phyloP scores from a whole-genome alignment of 2,329 filamentous ascomycete species.

The Neurospora sp. region DNA sequence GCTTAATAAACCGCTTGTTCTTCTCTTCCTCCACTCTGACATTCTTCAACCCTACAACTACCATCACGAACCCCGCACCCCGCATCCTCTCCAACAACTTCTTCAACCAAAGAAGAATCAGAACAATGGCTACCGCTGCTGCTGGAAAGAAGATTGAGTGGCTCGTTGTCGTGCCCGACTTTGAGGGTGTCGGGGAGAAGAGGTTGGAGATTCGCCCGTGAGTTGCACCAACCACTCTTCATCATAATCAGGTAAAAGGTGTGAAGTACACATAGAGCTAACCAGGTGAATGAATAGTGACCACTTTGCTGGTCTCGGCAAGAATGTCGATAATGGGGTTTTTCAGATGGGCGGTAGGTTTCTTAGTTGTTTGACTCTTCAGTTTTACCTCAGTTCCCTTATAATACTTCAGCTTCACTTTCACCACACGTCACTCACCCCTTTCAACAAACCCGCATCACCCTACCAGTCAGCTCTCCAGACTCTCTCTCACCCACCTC shows the following conservation, averaged over 20 bases:
- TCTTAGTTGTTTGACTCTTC: background rate
- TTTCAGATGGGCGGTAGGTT: constrained; percentile 55
- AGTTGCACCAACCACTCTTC: constrained; percentile 17
- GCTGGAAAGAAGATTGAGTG: constrained; percentile 48
- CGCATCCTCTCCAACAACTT: background rate
- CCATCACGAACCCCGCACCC: background rate
- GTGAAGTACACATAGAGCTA: background rate
- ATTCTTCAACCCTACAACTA: background rate
- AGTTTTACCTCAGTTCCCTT: background rate
- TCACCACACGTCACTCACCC: too few relatives aligned
- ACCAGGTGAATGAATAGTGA: constrained; percentile 18
- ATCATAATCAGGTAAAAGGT: too few relatives aligned
- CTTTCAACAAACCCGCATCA: too few relatives aligned
- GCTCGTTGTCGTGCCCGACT: constrained; percentile 60
- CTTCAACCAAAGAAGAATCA: background rate
- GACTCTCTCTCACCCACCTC: too few relatives aligned
- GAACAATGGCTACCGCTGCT: constrained; percentile 15
- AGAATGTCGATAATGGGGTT: constrained; percentile 42
- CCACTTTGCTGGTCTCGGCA: constrained; percentile 49
- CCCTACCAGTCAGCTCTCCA: too few relatives aligned
- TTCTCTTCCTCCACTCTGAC: background rate
- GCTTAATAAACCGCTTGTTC: background rate
- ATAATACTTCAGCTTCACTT: too few relatives aligned
- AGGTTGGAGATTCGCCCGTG: constrained; percentile 51
- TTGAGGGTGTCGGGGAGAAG: constrained; percentile 49